Conservation (phyloP, 495 filamentous ascomycete genomes). For the Penicillium cosmopolitanum region DNA sequence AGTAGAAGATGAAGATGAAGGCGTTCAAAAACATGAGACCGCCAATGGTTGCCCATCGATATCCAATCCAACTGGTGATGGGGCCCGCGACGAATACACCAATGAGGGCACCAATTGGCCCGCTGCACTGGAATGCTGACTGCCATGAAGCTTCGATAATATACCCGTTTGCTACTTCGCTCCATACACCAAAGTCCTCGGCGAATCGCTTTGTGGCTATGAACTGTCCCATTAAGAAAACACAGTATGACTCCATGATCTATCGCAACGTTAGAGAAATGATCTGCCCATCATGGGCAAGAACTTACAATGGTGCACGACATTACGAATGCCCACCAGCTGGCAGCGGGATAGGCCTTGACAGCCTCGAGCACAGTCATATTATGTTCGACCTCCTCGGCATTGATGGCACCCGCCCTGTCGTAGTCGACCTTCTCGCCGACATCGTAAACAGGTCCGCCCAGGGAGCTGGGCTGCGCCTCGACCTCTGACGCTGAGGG, state of each 20-base stretch:
- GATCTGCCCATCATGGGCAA: constrained; percentile 24
- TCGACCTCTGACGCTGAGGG: constrained; percentile 42
- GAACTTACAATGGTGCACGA: constrained; percentile 55
- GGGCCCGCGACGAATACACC: constrained; percentile 50
- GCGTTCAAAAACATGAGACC: constrained; percentile 47
- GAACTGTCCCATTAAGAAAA: constrained; percentile 43
- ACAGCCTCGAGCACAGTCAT: constrained; percentile 55
- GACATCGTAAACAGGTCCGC: constrained; percentile 43
- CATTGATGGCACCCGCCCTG: constrained; percentile 49
- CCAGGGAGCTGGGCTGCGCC: constrained; percentile 35
- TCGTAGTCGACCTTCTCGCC: constrained; percentile 50
- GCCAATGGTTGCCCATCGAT: constrained; percentile 48
- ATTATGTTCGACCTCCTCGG: constrained; percentile 47
- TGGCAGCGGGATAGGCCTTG: constrained; percentile 49
- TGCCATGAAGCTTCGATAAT: constrained; percentile 48
- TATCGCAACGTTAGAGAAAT: constrained; percentile 37
- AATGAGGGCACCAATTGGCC: constrained; percentile 47
- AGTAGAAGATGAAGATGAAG: constrained; percentile 51
- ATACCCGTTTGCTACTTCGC: constrained; percentile 13
- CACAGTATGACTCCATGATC: constrained; percentile 53
- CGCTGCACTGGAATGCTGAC: constrained; percentile 47
- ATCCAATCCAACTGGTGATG: constrained; percentile 50
- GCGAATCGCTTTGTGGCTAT: constrained; percentile 43
- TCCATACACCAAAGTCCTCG: constrained; percentile 35
- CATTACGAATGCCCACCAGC: constrained; percentile 56